Percentiles rank a stretch among this genome's conserved stretches.
Evolutionary conservation across 106 monocot genomes (phyloP).

Genomic region (Amphibolis antarctica): DNA sequence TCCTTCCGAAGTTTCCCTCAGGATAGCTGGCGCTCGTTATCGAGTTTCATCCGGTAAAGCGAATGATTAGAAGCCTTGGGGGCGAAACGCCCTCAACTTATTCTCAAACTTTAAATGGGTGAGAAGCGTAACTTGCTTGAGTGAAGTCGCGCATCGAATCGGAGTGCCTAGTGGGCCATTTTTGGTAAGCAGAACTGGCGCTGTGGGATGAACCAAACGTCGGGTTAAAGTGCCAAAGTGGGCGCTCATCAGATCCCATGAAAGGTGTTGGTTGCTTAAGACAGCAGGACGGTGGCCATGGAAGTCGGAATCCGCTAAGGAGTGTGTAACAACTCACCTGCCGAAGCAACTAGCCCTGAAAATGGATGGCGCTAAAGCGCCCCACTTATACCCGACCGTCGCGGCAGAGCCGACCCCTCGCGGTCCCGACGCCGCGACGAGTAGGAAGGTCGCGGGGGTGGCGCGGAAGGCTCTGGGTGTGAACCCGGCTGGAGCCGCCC

Average conservation of each 20-base stretch:
- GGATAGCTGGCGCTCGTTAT: conserved; percentile 9
- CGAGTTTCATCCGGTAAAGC: conserved; percentile 16
- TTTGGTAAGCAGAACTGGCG: too few species aligned
- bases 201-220: too few species aligned
- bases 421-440: too few species aligned
- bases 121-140: too few species aligned
- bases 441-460: too few species aligned
- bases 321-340: conserved; percentile 32
- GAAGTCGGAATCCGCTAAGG: conserved; percentile 24
- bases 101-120: conserved; percentile 23
- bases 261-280: conserved; percentile 20
- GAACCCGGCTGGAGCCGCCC: too few species aligned
- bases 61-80: conserved; percentile 21
- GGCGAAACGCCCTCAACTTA: conserved; percentile 18
- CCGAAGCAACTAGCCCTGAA: conserved; percentile 42
- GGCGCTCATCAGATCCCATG: conserved; percentile 23
- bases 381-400: conserved; percentile 26
- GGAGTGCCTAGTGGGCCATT: too few species aligned
- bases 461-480: conserved; percentile 18
- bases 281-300: conserved; percentile 22
- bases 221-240: too few species aligned
- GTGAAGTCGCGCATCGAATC: too few species aligned
- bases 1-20: too few species aligned
- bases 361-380: conserved; percentile 28
- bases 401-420: conserved; percentile 1